Conservation (phyloP, 2,329 filamentous ascomycete genomes). For the Fusarium neocosmosporiellum region DNA sequence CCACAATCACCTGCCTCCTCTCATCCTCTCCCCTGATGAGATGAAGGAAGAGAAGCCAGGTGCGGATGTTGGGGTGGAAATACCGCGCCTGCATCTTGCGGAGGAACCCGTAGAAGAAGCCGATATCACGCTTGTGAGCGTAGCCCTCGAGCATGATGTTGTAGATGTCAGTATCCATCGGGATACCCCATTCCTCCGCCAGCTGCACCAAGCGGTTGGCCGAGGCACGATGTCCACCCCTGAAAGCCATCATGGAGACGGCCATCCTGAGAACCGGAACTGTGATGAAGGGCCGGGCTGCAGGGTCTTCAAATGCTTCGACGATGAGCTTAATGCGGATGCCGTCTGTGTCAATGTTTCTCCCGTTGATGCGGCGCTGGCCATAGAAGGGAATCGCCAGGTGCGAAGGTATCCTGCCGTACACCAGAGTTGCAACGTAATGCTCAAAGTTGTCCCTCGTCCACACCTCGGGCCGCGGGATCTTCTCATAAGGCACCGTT, state of each 20-base stretch:
- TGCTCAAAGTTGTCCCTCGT: slow-evolving; percentile 53
- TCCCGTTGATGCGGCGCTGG: slow-evolving; percentile 40
- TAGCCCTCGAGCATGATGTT: slow-evolving; percentile 60
- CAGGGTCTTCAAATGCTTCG: slow-evolving; percentile 52
- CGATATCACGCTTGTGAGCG: slow-evolving; percentile 52
- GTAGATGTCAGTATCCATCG: slow-evolving; percentile 59
- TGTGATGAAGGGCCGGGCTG: slow-evolving; percentile 50
- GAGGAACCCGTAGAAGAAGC: slow-evolving; percentile 55
- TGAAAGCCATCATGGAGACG: slow-evolving; percentile 54
- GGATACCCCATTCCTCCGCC: slow-evolving; percentile 52
- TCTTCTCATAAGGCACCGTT: slow-evolving; percentile 51
- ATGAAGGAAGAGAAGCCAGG: slow-evolving; percentile 62
- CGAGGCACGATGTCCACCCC: slow-evolving; percentile 49
- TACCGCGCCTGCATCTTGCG: slow-evolving; percentile 54
- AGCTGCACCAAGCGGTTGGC: slow-evolving; percentile 52
- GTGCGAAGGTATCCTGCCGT: slow-evolving; percentile 49
- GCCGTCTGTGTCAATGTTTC: slow-evolving; percentile 50
- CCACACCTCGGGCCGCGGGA: slow-evolving; percentile 55
- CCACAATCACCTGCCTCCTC: slow-evolving; percentile 57
- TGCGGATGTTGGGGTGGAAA: slow-evolving; percentile 55
- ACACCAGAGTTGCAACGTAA: slow-evolving; percentile 57
- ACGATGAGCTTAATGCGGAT: slow-evolving; percentile 54
- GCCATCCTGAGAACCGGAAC: slow-evolving; percentile 56
- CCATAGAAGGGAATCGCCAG: slow-evolving; percentile 51
- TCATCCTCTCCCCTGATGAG: slow-evolving; percentile 70